Evolutionary conservation across 345 rosid species (phyloP), one percentile per base, ranked within the genome.

Genomic region (Excoecaria agallocha): DNA sequence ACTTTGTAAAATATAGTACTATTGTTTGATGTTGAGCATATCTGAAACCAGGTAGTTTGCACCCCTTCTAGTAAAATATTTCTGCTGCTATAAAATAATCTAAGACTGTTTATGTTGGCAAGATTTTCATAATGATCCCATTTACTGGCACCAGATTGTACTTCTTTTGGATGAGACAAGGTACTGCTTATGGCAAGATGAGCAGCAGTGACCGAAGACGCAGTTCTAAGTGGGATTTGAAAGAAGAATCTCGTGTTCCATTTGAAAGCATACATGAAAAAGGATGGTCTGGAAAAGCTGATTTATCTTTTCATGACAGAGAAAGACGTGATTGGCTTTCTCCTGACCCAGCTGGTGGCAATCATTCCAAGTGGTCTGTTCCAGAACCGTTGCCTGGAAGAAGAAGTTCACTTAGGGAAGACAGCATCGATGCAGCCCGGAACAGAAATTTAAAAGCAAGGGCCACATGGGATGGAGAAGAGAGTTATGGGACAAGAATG

Each of bases 141-240:
- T 56, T 63, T 38, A 6, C 70, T 60, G 66, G 46, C 35, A 12
- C 19, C 79, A 73, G 86, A 50, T 63, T n/a, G 19, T 67, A 30
- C 73, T 66, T 62, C 38, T 58, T 58, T 76, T 79, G 55, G 71
- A 48, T 52, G 50, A 76, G 74, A 51, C 76, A 55, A 54, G 62
- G 75, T 46, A 25, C 41, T 66, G 66, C 72, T 61, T 57, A 68
- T 75, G 77, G 73, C 52, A 77, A 73, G 62, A 94, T 89, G 97
- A 87, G 94, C 67, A 84, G 87, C 41, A 75, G 85, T 65, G 85
- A 86, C 76, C 82, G 88, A 79, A 89, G 85, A 81, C 89, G 84
- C 45, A 77, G 58, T 82, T 91, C 98, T 19, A 88, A 93, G 70
- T 93, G 98, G 98, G 97, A 94, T 86, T 68, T 83, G 72, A 86